These are phyloP conservation scores for Paragyromitra xinjiangensis DNA, from an alignment of 495 filamentous ascomycete genomes.

Conservation along the genomic window DNA sequence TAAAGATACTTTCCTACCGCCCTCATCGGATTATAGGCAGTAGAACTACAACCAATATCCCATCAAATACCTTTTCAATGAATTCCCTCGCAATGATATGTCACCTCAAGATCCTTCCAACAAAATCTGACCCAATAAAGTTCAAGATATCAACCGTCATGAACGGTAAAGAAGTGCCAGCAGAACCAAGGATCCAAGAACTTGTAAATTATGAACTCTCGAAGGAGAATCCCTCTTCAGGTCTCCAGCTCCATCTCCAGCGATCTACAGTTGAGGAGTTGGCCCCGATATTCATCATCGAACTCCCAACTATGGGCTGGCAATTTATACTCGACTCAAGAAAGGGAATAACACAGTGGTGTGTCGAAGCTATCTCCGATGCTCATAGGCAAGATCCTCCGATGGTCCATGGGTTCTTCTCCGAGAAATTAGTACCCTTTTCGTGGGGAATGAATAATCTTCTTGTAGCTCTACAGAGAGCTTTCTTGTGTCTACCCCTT, in stretches of 20 bases:
- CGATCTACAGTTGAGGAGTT: neutral
- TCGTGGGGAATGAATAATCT: constrained; percentile 37
- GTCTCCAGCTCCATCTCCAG: constrained; percentile 20
- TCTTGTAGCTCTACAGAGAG: constrained; percentile 34
- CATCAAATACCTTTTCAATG: neutral
- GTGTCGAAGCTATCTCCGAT: constrained; percentile 6
- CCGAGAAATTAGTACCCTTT: constrained; percentile 4
- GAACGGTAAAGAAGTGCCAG: neutral
- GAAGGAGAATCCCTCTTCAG: neutral
- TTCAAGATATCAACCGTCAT: neutral
- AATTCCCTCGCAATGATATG: constrained; percentile 4
- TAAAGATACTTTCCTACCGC: neutral
- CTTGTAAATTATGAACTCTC: constrained; percentile 20
- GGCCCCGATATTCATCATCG: constrained; percentile 15
- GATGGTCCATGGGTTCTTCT: constrained; percentile 26
- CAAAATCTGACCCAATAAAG: constrained; percentile 1
- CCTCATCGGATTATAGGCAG: neutral
- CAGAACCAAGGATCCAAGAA: constrained; percentile 27
- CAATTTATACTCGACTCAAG: constrained; percentile 41
- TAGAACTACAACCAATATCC: neutral
- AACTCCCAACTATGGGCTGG: constrained; percentile 21
- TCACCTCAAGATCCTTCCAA: constrained; percentile 14
- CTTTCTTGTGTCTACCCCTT: constrained; percentile 29
- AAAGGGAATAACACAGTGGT: constrained; percentile 33
- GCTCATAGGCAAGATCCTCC: constrained; percentile 2